Conservation (phyloP, 305 asterid species). For the Andrographis paniculata region DNA sequence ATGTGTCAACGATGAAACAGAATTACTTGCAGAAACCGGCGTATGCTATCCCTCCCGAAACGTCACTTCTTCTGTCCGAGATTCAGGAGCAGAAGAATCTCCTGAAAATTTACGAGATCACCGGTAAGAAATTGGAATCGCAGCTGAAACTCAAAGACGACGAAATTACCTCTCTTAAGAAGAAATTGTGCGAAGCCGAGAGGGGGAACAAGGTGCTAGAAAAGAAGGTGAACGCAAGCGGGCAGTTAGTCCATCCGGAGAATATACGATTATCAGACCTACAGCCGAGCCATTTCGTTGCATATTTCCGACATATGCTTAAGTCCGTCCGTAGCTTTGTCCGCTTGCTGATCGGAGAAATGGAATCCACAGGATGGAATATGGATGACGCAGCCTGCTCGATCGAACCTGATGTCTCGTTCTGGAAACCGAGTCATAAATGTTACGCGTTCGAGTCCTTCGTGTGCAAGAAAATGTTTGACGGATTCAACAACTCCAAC, state of each 20-base stretch:
- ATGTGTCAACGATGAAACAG: constrained; percentile 44
- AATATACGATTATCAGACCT: constrained; percentile 28
- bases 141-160: constrained; percentile 51
- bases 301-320: constrained; percentile 26
- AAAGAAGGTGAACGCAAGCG: constrained; percentile 41
- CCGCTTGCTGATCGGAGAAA: constrained; percentile 26
- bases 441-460: constrained; percentile 53
- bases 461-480: constrained; percentile 35
- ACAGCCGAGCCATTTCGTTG: constrained; percentile 31
- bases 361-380: constrained; percentile 46
- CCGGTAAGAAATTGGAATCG: constrained; percentile 43
- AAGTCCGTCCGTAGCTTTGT: constrained; percentile 33
- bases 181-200: constrained; percentile 39
- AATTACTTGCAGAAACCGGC: constrained; percentile 41
- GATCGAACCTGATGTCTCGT: constrained; percentile 34
- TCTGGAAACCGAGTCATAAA: constrained; percentile 34
- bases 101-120: constrained; percentile 37
- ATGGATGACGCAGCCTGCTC: constrained; percentile 35
- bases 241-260: constrained; percentile 24
- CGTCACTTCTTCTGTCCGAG: constrained; percentile 32
- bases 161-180: constrained; percentile 38
- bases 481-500: constrained; percentile 29
- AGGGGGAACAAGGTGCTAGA: constrained; percentile 37
- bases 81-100: constrained; percentile 44
- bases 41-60: constrained; percentile 33